These are phyloP conservation scores for Ceratobasidium sp. DNA, from an alignment of 1,284 basidiomycete species.

Conservation along the genomic window DNA sequence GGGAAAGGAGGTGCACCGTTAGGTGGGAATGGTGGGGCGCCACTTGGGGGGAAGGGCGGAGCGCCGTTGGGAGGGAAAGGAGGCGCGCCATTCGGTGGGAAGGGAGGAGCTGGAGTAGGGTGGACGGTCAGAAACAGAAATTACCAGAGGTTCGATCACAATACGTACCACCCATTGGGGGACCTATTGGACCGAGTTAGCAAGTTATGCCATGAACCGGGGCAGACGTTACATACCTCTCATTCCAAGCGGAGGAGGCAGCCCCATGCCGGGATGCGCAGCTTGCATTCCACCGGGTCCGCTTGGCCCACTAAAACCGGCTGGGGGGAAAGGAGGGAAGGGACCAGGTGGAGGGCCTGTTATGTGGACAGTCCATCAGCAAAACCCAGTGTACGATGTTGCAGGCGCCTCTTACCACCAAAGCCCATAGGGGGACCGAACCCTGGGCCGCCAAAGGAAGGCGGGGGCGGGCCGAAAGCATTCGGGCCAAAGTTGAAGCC, in stretches of 20 bases:
- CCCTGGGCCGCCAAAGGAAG: constrained; percentile 58
- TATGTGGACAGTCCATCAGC: constrained; percentile 49
- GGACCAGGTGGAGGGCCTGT: constrained; percentile 52
- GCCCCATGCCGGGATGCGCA: constrained; percentile 25
- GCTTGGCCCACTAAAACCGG: constrained; percentile 41
- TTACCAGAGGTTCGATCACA: constrained; percentile 37
- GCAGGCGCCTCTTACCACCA: constrained; percentile 51
- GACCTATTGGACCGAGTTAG: constrained; percentile 52
- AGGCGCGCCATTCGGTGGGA: constrained; percentile 45
- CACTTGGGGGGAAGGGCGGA: constrained; percentile 58
- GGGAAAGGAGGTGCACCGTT: constrained; percentile 62
- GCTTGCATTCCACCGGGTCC: constrained; percentile 27
- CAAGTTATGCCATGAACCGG: constrained; percentile 15
- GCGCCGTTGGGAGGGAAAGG: constrained; percentile 42
- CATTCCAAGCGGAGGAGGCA: constrained; percentile 43
- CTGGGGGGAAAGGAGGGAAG: constrained; percentile 50
- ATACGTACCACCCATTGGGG: constrained; percentile 54
- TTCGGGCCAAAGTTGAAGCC: constrained; percentile 85
- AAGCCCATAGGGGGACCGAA: constrained; percentile 64
- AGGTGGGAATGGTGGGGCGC: constrained; percentile 74
- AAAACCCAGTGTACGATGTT: constrained; percentile 38
- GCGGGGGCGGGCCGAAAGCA: constrained; percentile 63
- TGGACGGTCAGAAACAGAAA: constrained; percentile 48
- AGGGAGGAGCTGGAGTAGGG: constrained; percentile 63
- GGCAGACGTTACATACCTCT: constrained; percentile 33